A percentile compares a stretch with the other conserved stretches of the same genome.
Evolutionary conservation across 2,329 filamentous ascomycete species (phyloP).

Genomic region (Nigrospora oryzae): DNA sequence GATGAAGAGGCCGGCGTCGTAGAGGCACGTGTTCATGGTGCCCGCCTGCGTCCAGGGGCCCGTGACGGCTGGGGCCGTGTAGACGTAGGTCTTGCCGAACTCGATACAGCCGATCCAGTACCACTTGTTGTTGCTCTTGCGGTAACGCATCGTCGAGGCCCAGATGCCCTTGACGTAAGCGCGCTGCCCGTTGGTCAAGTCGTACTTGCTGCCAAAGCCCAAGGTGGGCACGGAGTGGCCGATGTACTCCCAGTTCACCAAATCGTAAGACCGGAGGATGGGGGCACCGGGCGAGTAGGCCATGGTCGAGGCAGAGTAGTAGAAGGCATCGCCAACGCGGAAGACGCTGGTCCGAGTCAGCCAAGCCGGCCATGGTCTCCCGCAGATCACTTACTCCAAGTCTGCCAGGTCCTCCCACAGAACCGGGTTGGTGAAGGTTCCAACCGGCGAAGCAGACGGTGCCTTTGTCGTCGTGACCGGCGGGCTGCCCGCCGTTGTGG

Average conservation of each 20-base stretch:
- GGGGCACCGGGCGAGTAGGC: slow-evolving; percentile 49
- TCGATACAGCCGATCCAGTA: slow-evolving; percentile 52
- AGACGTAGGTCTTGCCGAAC: slow-evolving; percentile 41
- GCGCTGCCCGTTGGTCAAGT: slow-evolving; percentile 29
- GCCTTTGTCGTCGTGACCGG: not conserved
- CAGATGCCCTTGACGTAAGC: slow-evolving; percentile 47
- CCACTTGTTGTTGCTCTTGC: slow-evolving; percentile 35
- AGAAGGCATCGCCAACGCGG: slow-evolving; percentile 37
- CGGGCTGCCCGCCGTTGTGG: not conserved
- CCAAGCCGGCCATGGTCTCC: too few species aligned
- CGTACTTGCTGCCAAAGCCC: slow-evolving; percentile 38
- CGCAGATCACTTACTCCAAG: not conserved
- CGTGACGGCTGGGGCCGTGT: slow-evolving; percentile 30
- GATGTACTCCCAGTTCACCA: slow-evolving; percentile 41
- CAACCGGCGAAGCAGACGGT: not conserved
- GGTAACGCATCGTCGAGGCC: slow-evolving; percentile 45
- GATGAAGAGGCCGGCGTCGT: slow-evolving; percentile 48
- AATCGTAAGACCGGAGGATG: slow-evolving; percentile 44
- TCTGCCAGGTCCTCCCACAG: slow-evolving; percentile 4
- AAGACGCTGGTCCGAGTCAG: slow-evolving; percentile 32
- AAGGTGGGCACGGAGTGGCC: slow-evolving; percentile 35
- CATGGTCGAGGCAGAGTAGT: slow-evolving; percentile 47
- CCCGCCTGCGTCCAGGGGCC: slow-evolving; percentile 33
- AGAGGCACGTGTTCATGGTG: slow-evolving; percentile 37
- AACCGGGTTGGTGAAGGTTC: slow-evolving; percentile 1